Evolutionary conservation across 305 asterid species (phyloP), one percentile per base, ranked within the genome.

Genomic region (Withania somnifera): DNA sequence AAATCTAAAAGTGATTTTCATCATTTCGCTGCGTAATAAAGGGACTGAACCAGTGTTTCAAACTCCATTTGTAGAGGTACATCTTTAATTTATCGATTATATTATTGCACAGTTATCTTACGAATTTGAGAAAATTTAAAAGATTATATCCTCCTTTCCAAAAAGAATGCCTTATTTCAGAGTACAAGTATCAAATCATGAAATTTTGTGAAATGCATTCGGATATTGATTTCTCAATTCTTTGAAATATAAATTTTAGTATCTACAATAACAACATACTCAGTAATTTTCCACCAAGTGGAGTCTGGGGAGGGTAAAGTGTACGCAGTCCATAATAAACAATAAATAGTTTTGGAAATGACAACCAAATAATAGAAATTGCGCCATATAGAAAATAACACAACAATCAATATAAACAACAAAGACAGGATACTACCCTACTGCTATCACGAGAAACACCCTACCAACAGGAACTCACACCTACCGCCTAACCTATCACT

Each of bases 1-100:
- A 36, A 20, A 66, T 40, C 20, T 75, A 69, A 45, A 82, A 85
- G 73, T 32, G 73, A 79, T 81, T 28, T 87, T 80, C 11, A 32
- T 50, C 69, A 71, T 36, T 68, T 11, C 26, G 52, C 63, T n/a
- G 47, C 53, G 9, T 57, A 51, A 58, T 47, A 45, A 73, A 28
- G 22, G 24, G 19, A 45, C 58, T 42, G 36, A 24, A 24, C 40
- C 26, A 73, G 24, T 73, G 42, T 73, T 24, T 71, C 17, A 14
- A 73, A 47, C 24, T 45, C 24, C 60, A 73, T 73, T 4, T 15
- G 38, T 47, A 14, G 42, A 73, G 36, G 60, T 73, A 15, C 38
- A 47, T 73, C 60, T 26, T 47, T 24, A 45, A 47, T 53, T 26
- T 73, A n/a, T 73, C 15, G 15, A 15, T 47, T 24, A 73, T 73